phyloP scores from a whole-genome alignment of 1,139 yeast genomes.

The Wickerhamiella infanticola region DNA sequence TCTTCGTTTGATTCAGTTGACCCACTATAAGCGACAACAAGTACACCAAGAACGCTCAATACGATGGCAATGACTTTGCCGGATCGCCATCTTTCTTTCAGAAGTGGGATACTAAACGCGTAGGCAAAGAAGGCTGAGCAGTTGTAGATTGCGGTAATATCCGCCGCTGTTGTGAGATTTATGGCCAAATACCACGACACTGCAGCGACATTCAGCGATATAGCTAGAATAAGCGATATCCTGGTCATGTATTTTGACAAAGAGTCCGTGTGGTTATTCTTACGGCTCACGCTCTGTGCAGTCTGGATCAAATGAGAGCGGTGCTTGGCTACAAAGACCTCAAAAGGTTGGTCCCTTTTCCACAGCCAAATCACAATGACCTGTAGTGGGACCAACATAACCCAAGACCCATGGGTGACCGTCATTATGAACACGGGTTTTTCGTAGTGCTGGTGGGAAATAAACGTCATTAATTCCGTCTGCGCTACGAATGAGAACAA shows the following conservation, averaged over 20 bases:
- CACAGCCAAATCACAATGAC: slow-evolving; percentile 27
- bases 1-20: slow-evolving; percentile 17
- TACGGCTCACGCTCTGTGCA: slow-evolving; percentile 9
- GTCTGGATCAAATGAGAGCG: slow-evolving; percentile 22
- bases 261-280: slow-evolving; percentile 26
- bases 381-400: slow-evolving; percentile 59
- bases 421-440: slow-evolving; percentile 58
- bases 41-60: slow-evolving; percentile 59
- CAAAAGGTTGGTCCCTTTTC: slow-evolving; percentile 22
- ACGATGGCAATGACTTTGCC: slow-evolving; percentile 54
- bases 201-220: slow-evolving; percentile 61
- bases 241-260: slow-evolving; percentile 36
- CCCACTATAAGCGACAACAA: slow-evolving; percentile 66
- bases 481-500: slow-evolving; percentile 55
- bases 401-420: slow-evolving; percentile 72
- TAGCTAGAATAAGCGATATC: slow-evolving; percentile 33
- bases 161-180: slow-evolving; percentile 67
- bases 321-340: slow-evolving; percentile 28
- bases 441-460: slow-evolving; percentile 42
- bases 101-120: slow-evolving; percentile 63
- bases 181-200: slow-evolving; percentile 79
- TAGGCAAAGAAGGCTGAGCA: slow-evolving; percentile 83
- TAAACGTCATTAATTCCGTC: slow-evolving; percentile 65
- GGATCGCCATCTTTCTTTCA: slow-evolving; percentile 48
- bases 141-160: slow-evolving; percentile 80